A percentile compares a stretch with the other conserved stretches of the same genome.
Conservation (phyloP, 75 land plant species). For the Azolla pinnata region DNA sequence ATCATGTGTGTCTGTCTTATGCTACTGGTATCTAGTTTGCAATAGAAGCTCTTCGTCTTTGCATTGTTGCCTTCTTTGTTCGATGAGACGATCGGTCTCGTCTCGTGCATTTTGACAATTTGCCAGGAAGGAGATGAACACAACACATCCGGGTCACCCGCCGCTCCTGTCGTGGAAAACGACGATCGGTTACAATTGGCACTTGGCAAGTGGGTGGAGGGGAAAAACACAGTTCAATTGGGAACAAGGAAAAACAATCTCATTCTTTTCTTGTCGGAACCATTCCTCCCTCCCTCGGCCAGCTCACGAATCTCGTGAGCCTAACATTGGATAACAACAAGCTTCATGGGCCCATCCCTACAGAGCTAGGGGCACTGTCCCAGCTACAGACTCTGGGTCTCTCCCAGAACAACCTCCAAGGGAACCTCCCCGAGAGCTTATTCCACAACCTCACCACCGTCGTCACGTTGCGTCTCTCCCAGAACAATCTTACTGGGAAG, state of each 20-base stretch:
- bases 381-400: constrained; percentile 31
- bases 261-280: constrained; percentile 13
- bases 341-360: constrained; percentile 58
- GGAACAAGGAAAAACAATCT: too few relatives aligned
- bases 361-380: constrained; percentile 57
- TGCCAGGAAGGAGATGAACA: too few relatives aligned
- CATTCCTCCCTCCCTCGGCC: constrained; percentile 37
- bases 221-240: too few relatives aligned
- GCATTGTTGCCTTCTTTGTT: too few relatives aligned
- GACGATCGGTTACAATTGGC: too few relatives aligned
- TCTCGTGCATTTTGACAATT: too few relatives aligned
- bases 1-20: too few relatives aligned
- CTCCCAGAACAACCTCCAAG: constrained; percentile 64
- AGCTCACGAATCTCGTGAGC: constrained; percentile 52
- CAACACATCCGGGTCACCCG: too few relatives aligned
- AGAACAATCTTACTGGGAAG: constrained; percentile 52
- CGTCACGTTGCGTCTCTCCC: constrained; percentile 47
- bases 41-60: too few relatives aligned
- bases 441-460: constrained; percentile 37
- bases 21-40: too few relatives aligned
- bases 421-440: constrained; percentile 45
- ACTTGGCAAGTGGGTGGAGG: too few relatives aligned
- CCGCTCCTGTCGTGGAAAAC: constrained; percentile 7
- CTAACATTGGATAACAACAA: constrained; percentile 59
- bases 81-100: too few relatives aligned